Conservation (phyloP, 2,329 filamentous ascomycete species). For the Orbilia brochopaga region DNA sequence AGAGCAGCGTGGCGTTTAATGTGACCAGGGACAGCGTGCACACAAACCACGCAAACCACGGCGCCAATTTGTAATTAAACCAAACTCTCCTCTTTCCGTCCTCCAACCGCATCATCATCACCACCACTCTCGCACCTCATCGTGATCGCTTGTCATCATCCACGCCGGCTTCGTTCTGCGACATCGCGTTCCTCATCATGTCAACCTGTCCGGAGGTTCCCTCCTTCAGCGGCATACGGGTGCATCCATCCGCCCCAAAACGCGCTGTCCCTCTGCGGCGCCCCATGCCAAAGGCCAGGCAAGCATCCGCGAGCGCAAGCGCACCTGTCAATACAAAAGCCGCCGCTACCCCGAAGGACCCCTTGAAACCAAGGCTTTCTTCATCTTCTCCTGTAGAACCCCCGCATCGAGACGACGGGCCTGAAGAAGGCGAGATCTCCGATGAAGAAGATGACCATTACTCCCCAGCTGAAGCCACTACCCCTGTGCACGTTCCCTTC, state of each 20-base stretch:
- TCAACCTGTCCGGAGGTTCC: slow-evolving; percentile 42
- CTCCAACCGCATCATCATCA: slow-evolving; percentile 12
- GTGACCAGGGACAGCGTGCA: not conserved
- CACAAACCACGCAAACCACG: not conserved
- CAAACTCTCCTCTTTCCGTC: slow-evolving; percentile 14
- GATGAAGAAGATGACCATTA: slow-evolving; percentile 47
- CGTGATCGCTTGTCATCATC: not conserved
- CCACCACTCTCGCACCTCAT: slow-evolving; percentile 6
- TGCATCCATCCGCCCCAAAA: slow-evolving; percentile 23
- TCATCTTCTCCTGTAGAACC: slow-evolving; percentile 7
- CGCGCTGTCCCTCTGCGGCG: slow-evolving; percentile 42
- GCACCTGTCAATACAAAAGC: slow-evolving; percentile 17
- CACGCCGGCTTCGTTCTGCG: not conserved
- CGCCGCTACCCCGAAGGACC: slow-evolving; percentile 14
- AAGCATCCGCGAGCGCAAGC: slow-evolving; percentile 22
- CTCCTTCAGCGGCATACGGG: slow-evolving; percentile 34
- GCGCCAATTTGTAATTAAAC: slow-evolving; percentile 14
- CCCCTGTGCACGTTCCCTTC: slow-evolving; percentile 20
- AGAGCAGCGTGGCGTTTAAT: not conserved
- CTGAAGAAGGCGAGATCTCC: slow-evolving; percentile 48
- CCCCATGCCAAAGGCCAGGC: slow-evolving; percentile 41
- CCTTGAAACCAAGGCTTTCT: slow-evolving; percentile 23
- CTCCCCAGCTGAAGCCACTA: slow-evolving; percentile 40
- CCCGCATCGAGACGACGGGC: slow-evolving; percentile 28
- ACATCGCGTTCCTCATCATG: slow-evolving; percentile 9